Conservation (phyloP, 1,284 basidiomycete genomes). For the Cutaneotrichosporon cavernicola region DNA sequence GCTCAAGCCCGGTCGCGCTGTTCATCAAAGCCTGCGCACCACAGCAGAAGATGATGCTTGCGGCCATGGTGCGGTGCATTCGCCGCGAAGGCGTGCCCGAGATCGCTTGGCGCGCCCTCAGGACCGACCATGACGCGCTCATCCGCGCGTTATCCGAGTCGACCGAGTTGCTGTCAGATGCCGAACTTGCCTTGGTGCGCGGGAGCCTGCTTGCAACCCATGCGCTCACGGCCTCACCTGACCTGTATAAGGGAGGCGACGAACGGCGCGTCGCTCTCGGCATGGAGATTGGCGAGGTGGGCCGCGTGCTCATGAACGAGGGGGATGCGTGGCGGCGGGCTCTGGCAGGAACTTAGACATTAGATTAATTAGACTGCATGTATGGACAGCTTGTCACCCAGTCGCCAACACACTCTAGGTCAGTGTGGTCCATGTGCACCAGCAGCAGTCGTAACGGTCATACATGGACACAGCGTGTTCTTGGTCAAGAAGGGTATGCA, state of each 20-base stretch:
- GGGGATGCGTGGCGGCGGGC: constrained; percentile 51
- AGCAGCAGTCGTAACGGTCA: constrained; percentile 3
- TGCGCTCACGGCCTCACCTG: constrained; percentile 43
- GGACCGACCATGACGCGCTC: constrained; percentile 48
- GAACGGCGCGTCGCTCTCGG: constrained; percentile 50
- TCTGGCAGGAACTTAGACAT: constrained; percentile 37
- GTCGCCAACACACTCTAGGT: background rate
- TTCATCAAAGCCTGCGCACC: constrained; percentile 77
- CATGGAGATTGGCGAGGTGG: constrained; percentile 53
- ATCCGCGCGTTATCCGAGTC: constrained; percentile 45
- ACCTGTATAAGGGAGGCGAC: constrained; percentile 37
- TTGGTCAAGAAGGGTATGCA: constrained; percentile 1
- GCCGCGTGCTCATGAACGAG: constrained; percentile 52
- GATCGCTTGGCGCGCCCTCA: constrained; percentile 70
- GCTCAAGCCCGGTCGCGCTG: constrained; percentile 81
- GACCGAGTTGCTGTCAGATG: constrained; percentile 41
- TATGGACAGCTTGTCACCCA: background rate
- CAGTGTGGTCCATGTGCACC: background rate
- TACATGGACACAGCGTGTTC: constrained; percentile 14
- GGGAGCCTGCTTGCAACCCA: constrained; percentile 43
- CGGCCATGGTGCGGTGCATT: constrained; percentile 77
- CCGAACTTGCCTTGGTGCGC: constrained; percentile 48
- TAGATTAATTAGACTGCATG: background rate
- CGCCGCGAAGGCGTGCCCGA: constrained; percentile 82
- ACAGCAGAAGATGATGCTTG: constrained; percentile 86